These are phyloP conservation scores for Spizellomyces sp. DNA, from an alignment of 192 early-diverging fungal genomes.

Conservation along the genomic window DNA sequence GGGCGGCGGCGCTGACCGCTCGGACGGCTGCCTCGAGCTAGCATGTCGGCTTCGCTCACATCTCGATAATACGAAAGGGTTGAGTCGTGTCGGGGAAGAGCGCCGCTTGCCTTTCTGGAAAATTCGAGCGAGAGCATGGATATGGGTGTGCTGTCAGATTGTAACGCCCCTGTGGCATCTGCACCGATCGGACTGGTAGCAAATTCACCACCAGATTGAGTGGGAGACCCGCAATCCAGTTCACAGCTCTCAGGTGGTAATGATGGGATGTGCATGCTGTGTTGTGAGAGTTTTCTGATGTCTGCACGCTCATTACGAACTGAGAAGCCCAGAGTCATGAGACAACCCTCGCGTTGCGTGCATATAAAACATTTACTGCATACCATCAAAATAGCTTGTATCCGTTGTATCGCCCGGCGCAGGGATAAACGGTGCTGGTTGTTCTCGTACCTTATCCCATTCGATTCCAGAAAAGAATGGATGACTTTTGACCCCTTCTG, in stretches of 20 bases:
- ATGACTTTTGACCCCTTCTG: conserved; percentile 69
- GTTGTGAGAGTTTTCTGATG: conserved; percentile 68
- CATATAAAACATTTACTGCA: neutral
- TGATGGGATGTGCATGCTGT: conserved; percentile 17
- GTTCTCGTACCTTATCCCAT: conserved; percentile 74
- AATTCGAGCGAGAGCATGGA: too few species aligned
- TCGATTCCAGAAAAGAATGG: conserved; percentile 76
- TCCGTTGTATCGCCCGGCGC: conserved; percentile 77
- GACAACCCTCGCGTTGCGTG: too few species aligned
- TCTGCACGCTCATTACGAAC: conserved; percentile 77
- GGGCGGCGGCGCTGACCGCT: neutral
- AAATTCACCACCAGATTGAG: too few species aligned
- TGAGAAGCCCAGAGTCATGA: conserved; percentile 1
- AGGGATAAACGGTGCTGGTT: conserved; percentile 84
- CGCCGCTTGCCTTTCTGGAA: too few species aligned
- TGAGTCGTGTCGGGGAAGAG: neutral
- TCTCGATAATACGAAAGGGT: conserved; percentile 29
- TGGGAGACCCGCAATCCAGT: too few species aligned
- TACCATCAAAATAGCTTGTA: conserved; percentile 92
- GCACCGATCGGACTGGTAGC: too few species aligned
- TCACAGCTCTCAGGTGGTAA: too few species aligned
- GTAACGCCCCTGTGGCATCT: too few species aligned
- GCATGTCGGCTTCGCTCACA: neutral
- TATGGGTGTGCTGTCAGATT: too few species aligned
- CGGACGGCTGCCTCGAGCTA: neutral